Conservation (phyloP, 352 stramenopile genomes). For the Pythium rishiriense region DNA sequence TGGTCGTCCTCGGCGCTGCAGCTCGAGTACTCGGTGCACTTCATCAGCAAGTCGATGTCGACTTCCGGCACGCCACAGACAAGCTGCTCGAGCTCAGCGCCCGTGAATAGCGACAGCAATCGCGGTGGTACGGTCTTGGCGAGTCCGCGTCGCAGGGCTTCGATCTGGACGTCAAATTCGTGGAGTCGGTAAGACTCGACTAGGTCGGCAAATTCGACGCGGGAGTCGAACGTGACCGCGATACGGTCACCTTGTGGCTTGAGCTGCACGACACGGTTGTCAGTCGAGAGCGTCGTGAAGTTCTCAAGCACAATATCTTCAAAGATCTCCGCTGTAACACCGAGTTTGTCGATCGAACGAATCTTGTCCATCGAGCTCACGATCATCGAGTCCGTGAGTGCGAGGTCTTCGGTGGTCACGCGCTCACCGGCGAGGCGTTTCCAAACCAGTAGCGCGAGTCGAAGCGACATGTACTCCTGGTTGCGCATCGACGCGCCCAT, state of each 20-base stretch:
- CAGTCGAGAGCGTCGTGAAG: constrained; percentile 88
- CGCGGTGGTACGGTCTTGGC: constrained; percentile 74
- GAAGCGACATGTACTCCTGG: constrained; percentile 88
- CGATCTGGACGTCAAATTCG: constrained; percentile 67
- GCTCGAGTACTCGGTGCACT: constrained; percentile 87
- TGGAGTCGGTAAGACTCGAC: constrained; percentile 79
- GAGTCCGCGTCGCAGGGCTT: constrained; percentile 56
- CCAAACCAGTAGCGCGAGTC: constrained; percentile 88
- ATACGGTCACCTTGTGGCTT: constrained; percentile 58
- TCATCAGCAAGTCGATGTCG: constrained; percentile 77
- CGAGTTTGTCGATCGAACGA: constrained; percentile 69
- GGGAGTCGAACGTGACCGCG: constrained; percentile 78
- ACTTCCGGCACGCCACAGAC: constrained; percentile 84
- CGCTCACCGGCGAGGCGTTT: constrained; percentile 84
- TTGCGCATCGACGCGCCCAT: constrained; percentile 88
- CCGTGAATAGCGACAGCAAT: constrained; percentile 79
- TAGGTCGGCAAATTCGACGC: constrained; percentile 77
- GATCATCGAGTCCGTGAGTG: constrained; percentile 82
- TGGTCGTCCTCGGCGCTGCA: constrained; percentile 71
- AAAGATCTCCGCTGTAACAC: constrained; percentile 87
- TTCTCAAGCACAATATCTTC: constrained; percentile 90
- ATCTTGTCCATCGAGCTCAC: constrained; percentile 89
- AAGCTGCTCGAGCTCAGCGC: constrained; percentile 78
- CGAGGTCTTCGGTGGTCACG: constrained; percentile 78
- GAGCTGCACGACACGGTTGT: constrained; percentile 79